phyloP scores from a whole-genome alignment of 139 green algal genomes.

The Closterium sp. region DNA sequence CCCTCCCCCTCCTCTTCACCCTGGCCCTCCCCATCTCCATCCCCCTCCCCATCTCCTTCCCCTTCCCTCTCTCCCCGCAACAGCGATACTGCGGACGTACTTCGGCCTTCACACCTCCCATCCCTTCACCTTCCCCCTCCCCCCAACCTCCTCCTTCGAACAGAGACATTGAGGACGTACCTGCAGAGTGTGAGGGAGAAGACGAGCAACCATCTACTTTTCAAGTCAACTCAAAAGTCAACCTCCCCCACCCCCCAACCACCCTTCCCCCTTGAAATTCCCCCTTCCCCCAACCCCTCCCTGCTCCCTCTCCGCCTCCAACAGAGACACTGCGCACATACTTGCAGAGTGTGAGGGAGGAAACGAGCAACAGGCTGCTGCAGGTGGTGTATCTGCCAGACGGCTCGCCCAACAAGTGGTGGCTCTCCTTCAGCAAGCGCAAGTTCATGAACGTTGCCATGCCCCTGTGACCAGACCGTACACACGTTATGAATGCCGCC shows the following conservation, averaged over 20 bases:
- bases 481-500: no score
- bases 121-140: no score
- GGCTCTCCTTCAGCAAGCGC: slow-evolving; percentile 64
- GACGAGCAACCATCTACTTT: slow-evolving; percentile 8
- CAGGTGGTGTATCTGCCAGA: slow-evolving; percentile 52
- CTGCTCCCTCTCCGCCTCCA: not conserved
- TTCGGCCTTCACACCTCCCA: no score
- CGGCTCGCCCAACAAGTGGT: slow-evolving; percentile 60
- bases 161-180: slow-evolving; percentile 61
- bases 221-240: no score
- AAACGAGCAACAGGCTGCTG: slow-evolving; percentile 58
- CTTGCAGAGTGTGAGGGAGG: slow-evolving; percentile 60
- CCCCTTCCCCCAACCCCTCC: no score
- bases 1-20: no score
- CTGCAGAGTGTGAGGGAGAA: slow-evolving; percentile 61
- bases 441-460: slow-evolving; percentile 61
- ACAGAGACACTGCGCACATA: slow-evolving; percentile 61
- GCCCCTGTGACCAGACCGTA: slow-evolving; percentile 1
- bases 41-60: no score
- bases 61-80: no score
- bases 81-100: no score
- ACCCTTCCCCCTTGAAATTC: no score
- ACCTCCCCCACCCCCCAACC: no score
- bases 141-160: not conserved
- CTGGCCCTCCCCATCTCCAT: no score